Evolutionary conservation across 148 eudicot species (phyloP).

Genomic region (Amaranthus hypochondriacus): DNA sequence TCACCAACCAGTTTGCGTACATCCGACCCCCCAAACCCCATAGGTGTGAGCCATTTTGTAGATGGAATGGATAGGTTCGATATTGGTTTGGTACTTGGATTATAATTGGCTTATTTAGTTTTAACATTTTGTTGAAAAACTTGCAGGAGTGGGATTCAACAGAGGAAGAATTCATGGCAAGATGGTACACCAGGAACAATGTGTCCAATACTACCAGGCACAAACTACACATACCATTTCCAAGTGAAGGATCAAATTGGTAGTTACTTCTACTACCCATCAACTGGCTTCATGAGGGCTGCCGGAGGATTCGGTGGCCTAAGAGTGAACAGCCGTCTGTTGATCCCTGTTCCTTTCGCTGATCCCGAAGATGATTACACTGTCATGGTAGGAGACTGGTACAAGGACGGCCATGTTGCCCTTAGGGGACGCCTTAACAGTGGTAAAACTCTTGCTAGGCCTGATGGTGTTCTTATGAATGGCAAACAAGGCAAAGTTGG

Average conservation of each 20-base stretch:
- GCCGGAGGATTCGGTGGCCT: slow-evolving; percentile 57
- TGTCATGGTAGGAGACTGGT: slow-evolving; percentile 66
- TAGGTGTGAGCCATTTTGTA: too few relatives aligned
- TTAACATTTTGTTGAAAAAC: slow-evolving; percentile 15
- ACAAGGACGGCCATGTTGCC: slow-evolving; percentile 36
- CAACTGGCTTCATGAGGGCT: slow-evolving; percentile 39
- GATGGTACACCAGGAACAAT: slow-evolving; percentile 55
- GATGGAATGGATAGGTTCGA: too few relatives aligned
- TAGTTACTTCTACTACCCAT: slow-evolving; percentile 47
- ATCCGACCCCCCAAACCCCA: too few relatives aligned
- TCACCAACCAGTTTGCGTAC: too few relatives aligned
- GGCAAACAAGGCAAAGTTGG: slow-evolving; percentile 44
- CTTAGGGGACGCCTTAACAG: slow-evolving; percentile 38
- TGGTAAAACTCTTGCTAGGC: slow-evolving; percentile 46
- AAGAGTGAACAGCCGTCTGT: slow-evolving; percentile 38
- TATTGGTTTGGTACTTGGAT: too few relatives aligned
- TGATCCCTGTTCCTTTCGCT: slow-evolving; percentile 59
- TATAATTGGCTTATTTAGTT: neutral
- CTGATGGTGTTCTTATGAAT: slow-evolving; percentile 57
- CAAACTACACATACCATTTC: slow-evolving; percentile 58
- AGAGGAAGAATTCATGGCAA: slow-evolving; percentile 65
- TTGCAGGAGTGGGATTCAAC: slow-evolving; percentile 53
- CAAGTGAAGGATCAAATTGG: slow-evolving; percentile 75
- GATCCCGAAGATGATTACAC: slow-evolving; percentile 54
- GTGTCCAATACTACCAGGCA: slow-evolving; percentile 58